A percentile compares a stretch with the other conserved stretches of the same genome.
These are phyloP conservation scores for Silene coronaria DNA, from an alignment of 179 eudicot genomes.

Conservation along the genomic window DNA sequence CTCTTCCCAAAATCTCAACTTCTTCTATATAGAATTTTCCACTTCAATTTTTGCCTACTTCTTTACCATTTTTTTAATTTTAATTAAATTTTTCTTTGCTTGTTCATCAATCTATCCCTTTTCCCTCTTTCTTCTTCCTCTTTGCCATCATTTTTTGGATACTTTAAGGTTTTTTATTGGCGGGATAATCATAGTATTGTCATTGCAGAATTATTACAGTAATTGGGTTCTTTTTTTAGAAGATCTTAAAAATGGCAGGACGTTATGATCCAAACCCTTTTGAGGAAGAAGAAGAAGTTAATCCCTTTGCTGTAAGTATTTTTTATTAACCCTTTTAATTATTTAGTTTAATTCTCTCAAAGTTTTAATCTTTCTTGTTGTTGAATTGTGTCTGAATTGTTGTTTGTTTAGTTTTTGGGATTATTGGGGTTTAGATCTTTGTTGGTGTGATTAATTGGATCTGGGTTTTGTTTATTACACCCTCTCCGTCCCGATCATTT, in stretches of 20 bases:
- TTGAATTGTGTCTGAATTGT: not conserved
- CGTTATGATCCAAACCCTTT: constrained; percentile 79
- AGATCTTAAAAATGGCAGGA: constrained; percentile 44
- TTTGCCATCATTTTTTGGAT: not conserved
- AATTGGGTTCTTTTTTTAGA: constrained; percentile 17
- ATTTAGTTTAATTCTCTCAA: not conserved
- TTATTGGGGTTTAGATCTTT: constrained; percentile 12
- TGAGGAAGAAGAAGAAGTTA: constrained; percentile 65
- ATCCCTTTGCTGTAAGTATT: constrained; percentile 63
- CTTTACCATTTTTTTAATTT: not conserved
- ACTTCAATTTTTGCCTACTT: constrained; percentile 10
- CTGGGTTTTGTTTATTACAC: constrained; percentile 13
- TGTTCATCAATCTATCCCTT: not conserved
- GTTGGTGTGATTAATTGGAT: not conserved
- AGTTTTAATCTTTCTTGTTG: not conserved
- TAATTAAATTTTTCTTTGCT: not conserved
- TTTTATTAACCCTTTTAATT: not conserved
- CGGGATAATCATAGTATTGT: not conserved
- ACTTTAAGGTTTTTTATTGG: not conserved
- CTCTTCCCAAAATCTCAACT: not conserved
- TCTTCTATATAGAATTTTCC: not conserved
- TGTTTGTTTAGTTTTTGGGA: not conserved
- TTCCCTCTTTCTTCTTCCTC: not conserved
- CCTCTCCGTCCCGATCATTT: too few relatives aligned
- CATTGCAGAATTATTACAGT: not conserved